Conservation (phyloP, 2,329 filamentous ascomycete genomes). For the Beauveria medogensis region DNA sequence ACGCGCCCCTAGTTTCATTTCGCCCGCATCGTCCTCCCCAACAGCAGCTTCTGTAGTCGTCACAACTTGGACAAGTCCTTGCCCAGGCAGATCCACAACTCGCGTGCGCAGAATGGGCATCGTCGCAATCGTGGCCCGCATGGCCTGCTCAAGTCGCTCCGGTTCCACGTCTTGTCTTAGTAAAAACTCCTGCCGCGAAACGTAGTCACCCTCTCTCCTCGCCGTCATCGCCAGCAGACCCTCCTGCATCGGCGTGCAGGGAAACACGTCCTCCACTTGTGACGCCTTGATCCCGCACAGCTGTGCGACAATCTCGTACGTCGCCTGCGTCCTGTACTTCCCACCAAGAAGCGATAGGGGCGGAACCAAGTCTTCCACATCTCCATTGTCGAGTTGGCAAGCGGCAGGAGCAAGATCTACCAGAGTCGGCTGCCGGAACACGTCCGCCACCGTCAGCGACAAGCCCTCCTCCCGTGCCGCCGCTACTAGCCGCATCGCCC, state of each 20-base stretch:
- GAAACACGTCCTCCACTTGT: not conserved
- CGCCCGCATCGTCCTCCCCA: no score
- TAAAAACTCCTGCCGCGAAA: not conserved
- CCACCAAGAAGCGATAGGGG: not conserved
- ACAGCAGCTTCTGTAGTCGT: not conserved
- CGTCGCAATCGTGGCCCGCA: not conserved
- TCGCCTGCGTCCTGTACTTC: not conserved
- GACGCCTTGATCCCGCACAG: not conserved
- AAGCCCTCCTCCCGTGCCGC: slow-evolving; percentile 24
- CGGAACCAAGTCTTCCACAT: not conserved
- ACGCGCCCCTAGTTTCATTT: no score
- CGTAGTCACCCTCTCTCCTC: not conserved
- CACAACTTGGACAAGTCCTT: slow-evolving; percentile 4
- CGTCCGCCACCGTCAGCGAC: slow-evolving; percentile 23
- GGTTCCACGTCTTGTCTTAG: not conserved
- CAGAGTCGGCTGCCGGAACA: slow-evolving; percentile 24
- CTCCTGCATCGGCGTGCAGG: slow-evolving; percentile 2
- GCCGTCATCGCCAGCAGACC: slow-evolving; percentile 1
- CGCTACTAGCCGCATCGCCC: slow-evolving; percentile 34
- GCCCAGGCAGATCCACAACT: not conserved
- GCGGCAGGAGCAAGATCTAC: slow-evolving; percentile 16
- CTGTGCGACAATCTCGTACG: not conserved
- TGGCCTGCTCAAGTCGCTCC: not conserved
- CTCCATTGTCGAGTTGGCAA: not conserved
- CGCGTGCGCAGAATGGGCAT: not conserved